Percentiles rank a stretch among this genome's conserved stretches.
These are phyloP conservation scores for Kregervanrija fluxuum DNA, from an alignment of 805 yeast genomes.

Conservation along the genomic window DNA sequence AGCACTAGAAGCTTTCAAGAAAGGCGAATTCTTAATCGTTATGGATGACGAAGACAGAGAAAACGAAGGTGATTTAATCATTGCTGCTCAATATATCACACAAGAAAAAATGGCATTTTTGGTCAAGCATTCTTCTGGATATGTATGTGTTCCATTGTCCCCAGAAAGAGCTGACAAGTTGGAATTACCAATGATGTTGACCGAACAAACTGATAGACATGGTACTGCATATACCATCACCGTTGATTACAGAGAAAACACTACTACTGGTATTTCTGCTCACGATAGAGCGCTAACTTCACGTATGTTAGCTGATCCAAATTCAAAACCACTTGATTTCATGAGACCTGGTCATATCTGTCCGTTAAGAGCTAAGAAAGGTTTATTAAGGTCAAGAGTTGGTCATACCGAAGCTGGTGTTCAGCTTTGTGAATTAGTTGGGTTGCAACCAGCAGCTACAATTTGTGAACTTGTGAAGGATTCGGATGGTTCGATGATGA, in stretches of 20 bases:
- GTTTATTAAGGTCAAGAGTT: slow-evolving; percentile 70
- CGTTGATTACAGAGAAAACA: slow-evolving; percentile 77
- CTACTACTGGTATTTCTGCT: slow-evolving; percentile 96
- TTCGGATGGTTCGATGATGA: slow-evolving; percentile 92
- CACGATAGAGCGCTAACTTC: slow-evolving; percentile 88
- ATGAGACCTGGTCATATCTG: slow-evolving; percentile 91
- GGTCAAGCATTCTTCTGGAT: slow-evolving; percentile 83
- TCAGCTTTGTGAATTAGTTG: slow-evolving; percentile 71
- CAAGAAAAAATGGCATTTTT: slow-evolving; percentile 89
- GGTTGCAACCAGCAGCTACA: slow-evolving; percentile 78
- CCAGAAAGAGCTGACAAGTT: slow-evolving; percentile 71
- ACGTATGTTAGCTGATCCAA: slow-evolving; percentile 55
- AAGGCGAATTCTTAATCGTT: slow-evolving; percentile 84
- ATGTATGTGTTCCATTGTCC: slow-evolving; percentile 85
- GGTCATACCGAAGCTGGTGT: slow-evolving; percentile 99
- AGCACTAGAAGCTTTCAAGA: slow-evolving; percentile 63
- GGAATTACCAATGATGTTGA: slow-evolving; percentile 72
- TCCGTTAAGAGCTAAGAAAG: slow-evolving; percentile 86
- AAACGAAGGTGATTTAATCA: slow-evolving; percentile 94
- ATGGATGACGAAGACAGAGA: slow-evolving; percentile 96
- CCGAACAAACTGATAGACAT: slow-evolving; percentile 67
- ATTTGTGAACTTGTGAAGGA: slow-evolving; percentile 93
- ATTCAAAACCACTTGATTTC: slow-evolving; percentile 54
- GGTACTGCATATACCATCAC: slow-evolving; percentile 97
- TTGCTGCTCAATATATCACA: slow-evolving; percentile 80